Evolutionary conservation across 768 basidiomycete genomes (phyloP).

Genomic region (Tubosaeta brunneosetosa): DNA sequence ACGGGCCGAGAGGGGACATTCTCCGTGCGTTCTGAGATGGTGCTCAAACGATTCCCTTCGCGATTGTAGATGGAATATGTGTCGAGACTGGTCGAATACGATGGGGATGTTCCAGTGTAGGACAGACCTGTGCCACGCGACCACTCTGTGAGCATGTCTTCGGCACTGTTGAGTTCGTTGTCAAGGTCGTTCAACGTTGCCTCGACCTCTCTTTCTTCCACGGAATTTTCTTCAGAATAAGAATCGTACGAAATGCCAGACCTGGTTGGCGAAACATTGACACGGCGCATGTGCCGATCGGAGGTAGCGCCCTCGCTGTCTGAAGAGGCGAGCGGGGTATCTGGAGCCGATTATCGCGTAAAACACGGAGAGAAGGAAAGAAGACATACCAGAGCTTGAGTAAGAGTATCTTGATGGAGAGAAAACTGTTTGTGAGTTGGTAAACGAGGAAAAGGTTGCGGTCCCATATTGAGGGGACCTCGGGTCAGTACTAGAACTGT

Average conservation of each 20-base stretch:
- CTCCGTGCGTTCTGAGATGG: slow-evolving; percentile 76
- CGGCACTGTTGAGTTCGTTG: slow-evolving; percentile 59
- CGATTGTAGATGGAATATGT: slow-evolving; percentile 37
- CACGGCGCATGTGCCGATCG: slow-evolving; percentile 45
- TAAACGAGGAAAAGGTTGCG: slow-evolving; percentile 49
- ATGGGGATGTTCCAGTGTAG: slow-evolving; percentile 30
- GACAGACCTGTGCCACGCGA: slow-evolving; percentile 40
- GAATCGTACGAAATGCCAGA: slow-evolving; percentile 41
- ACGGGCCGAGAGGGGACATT: slow-evolving; percentile 55
- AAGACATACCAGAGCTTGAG: slow-evolving; percentile 47
- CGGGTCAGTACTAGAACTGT: slow-evolving; percentile 37
- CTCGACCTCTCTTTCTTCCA: slow-evolving; percentile 56
- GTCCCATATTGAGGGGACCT: slow-evolving; percentile 65
- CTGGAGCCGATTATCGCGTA: slow-evolving; percentile 25
- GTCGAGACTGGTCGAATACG: slow-evolving; percentile 35
- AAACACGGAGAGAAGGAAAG: neutral
- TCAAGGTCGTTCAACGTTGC: slow-evolving; percentile 63
- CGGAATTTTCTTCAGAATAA: slow-evolving; percentile 53
- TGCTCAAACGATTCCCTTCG: slow-evolving; percentile 55
- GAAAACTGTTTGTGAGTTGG: slow-evolving; percentile 49
- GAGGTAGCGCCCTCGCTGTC: slow-evolving; percentile 45
- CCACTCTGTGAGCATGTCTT: slow-evolving; percentile 65
- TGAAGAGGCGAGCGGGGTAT: slow-evolving; percentile 44
- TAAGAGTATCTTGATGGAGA: slow-evolving; percentile 61
- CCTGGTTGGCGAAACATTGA: slow-evolving; percentile 51